phyloP scores from a whole-genome alignment of 2,329 filamentous ascomycete genomes.

The Cladosporium sp. region DNA sequence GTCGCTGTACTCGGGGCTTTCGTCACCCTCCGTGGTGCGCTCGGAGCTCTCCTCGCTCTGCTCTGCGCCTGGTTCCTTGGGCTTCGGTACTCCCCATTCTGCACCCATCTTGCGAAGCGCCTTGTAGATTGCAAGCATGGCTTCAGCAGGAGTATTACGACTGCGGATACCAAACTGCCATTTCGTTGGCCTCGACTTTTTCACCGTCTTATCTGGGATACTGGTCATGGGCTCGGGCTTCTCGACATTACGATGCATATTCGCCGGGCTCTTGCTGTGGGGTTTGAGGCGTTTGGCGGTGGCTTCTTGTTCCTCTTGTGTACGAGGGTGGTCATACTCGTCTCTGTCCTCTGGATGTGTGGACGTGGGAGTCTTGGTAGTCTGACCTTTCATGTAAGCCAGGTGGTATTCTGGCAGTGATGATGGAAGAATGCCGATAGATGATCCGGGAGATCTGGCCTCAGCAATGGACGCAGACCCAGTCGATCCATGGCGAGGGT shows the following conservation, averaged over 20 bases:
- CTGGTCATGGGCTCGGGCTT: slow-evolving; percentile 53
- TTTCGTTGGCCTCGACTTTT: slow-evolving; percentile 75
- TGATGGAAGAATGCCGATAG: slow-evolving; percentile 86
- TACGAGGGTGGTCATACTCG: slow-evolving; percentile 42
- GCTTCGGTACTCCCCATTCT: slow-evolving; percentile 65
- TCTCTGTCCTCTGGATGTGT: slow-evolving; percentile 25
- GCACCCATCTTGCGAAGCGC: slow-evolving; percentile 84
- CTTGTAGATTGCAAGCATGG: slow-evolving; percentile 91
- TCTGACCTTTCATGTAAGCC: slow-evolving; percentile 74
- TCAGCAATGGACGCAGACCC: slow-evolving; percentile 35
- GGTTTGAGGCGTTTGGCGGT: slow-evolving; percentile 78
- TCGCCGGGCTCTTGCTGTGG: slow-evolving; percentile 61
- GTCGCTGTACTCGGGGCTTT: slow-evolving; percentile 36
- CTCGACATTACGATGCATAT: slow-evolving; percentile 26
- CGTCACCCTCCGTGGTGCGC: slow-evolving; percentile 22
- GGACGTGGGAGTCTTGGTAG: slow-evolving; percentile 32
- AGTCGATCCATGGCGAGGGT: slow-evolving; percentile 25
- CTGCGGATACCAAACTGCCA: slow-evolving; percentile 99
- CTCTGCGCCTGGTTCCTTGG: slow-evolving; percentile 28
- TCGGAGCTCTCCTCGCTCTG: slow-evolving; percentile 31
- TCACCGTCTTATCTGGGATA: slow-evolving; percentile 48
- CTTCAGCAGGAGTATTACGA: slow-evolving; percentile 89
- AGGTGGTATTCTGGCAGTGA: slow-evolving; percentile 88
- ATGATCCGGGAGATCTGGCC: slow-evolving; percentile 55
- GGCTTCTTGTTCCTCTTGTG: slow-evolving; percentile 69